Base-by-base conservation (phyloP, 352 stramenopile species). In the Globisporangium camurandrum region DNA sequence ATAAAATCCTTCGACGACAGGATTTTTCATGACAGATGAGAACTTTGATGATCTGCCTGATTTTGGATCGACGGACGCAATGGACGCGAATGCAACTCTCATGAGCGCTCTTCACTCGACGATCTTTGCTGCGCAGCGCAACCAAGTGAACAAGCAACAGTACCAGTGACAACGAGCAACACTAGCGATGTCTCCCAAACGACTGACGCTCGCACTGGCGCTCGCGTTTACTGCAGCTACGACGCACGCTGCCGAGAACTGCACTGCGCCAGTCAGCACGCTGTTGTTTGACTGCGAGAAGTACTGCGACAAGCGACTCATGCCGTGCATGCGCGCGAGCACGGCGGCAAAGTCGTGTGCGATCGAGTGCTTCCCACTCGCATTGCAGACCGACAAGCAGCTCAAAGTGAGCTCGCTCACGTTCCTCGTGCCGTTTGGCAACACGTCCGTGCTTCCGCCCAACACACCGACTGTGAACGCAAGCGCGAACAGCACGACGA, bases 331-430 rank as follows among this genome's bases (percentile, higher is more conserved):
- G 36, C 20, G 23, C 7, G 17, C 36, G 17, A 39, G 33, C 33
- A 20, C 33, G 33, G n/a, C n/a, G n/a, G 28, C 28, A 5, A 11
- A 34, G 6, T 41, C 36, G 36, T 41, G 36, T 7, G 36, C 16
- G 36, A 41, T 41, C 17, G 36, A 41, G 36, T 41, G 36, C 36
- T 41, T 41, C 36, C 36, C 36, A n/a, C 36, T 41, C 36, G 36
- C 36, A 7, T 7, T 41, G 14, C 36, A 23, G 36, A 41, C 36
- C 16, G 33, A 17, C 17, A 41, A 41, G 36, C 3, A 20, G 17
- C 5, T 41, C 36, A 41, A 41, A 23, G 17, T 41, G 17, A 41
- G 8, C 36, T 41, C 16, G 36, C 36, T 41, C 36, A 41, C 36
- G 36, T 41, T 41, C 36, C n/a, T 41, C 17, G 17, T 41, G 2